Evolutionary conservation across 2,329 filamentous ascomycete species (phyloP).

Genomic region (Thielaviopsis euricoi): DNA sequence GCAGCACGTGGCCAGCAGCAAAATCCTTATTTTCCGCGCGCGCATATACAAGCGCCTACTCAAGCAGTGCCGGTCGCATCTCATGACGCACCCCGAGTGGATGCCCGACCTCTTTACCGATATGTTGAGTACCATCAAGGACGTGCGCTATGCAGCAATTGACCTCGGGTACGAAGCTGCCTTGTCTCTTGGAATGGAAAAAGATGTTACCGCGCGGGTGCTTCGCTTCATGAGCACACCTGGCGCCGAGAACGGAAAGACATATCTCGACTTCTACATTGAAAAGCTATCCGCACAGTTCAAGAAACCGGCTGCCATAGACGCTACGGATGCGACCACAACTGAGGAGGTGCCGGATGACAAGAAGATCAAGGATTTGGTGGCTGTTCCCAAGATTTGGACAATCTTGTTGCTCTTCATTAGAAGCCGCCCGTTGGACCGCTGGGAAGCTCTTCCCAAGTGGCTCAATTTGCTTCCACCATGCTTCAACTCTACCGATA

Average conservation of each 20-base stretch:
- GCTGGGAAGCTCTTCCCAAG: conserved; percentile 55
- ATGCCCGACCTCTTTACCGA: conserved; percentile 66
- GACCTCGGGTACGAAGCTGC: conserved; percentile 56
- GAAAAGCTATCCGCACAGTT: conserved; percentile 53
- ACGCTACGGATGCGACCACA: not conserved
- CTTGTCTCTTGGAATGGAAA: conserved; percentile 51
- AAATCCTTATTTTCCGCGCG: conserved; percentile 60
- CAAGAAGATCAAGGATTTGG: conserved; percentile 13
- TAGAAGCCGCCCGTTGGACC: conserved; percentile 39
- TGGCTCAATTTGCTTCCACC: conserved; percentile 69
- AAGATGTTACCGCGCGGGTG: conserved; percentile 48
- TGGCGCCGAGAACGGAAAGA: conserved; percentile 31
- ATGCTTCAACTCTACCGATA: conserved; percentile 69
- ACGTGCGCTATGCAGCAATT: conserved; percentile 61
- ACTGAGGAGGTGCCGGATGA: not conserved
- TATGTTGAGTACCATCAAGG: conserved; percentile 62
- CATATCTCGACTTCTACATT: conserved; percentile 54
- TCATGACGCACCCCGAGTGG: conserved; percentile 63
- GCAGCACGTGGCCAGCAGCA: conserved; percentile 60
- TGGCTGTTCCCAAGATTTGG: conserved; percentile 76
- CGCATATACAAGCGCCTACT: conserved; percentile 65
- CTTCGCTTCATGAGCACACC: conserved; percentile 34
- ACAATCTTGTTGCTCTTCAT: conserved; percentile 65
- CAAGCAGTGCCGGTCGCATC: conserved; percentile 50
- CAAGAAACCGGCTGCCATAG: conserved; percentile 25